These are phyloP conservation scores for Nadsonia starkeyi-henricii DNA, from an alignment of 1,139 yeast species.

Conservation along the genomic window DNA sequence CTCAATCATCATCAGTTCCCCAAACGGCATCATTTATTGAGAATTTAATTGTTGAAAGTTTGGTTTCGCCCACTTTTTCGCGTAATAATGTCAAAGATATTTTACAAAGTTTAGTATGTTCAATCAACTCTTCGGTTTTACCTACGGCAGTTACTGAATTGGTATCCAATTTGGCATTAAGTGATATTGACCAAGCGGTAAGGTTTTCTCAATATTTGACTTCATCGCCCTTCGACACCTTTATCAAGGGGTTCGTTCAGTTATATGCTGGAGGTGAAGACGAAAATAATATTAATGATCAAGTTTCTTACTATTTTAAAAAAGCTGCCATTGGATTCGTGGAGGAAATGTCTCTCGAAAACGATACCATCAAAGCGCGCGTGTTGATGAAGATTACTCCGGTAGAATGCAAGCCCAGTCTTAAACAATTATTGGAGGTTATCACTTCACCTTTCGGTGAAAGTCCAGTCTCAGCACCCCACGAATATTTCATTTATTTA, in stretches of 20 bases:
- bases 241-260: not conserved
- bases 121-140: not conserved
- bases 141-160: not conserved
- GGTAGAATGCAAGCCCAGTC: not conserved
- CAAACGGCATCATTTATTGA: not conserved
- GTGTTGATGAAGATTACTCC: not conserved
- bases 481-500: not conserved
- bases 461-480: not conserved
- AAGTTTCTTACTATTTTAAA: not conserved
- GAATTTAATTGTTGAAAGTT: not conserved
- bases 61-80: not conserved
- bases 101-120: not conserved
- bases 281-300: not conserved
- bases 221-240: not conserved
- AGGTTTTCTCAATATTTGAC: not conserved
- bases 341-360: not conserved
- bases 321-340: not conserved
- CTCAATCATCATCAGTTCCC: too few species aligned
- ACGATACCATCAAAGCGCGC: too few species aligned
- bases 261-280: not conserved
- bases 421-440: not conserved
- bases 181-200: not conserved
- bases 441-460: too few species aligned
- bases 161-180: not conserved
- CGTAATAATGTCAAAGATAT: not conserved